phyloP scores from a whole-genome alignment of 108 stramenopile genomes.

The Conticribra weissflogii region DNA sequence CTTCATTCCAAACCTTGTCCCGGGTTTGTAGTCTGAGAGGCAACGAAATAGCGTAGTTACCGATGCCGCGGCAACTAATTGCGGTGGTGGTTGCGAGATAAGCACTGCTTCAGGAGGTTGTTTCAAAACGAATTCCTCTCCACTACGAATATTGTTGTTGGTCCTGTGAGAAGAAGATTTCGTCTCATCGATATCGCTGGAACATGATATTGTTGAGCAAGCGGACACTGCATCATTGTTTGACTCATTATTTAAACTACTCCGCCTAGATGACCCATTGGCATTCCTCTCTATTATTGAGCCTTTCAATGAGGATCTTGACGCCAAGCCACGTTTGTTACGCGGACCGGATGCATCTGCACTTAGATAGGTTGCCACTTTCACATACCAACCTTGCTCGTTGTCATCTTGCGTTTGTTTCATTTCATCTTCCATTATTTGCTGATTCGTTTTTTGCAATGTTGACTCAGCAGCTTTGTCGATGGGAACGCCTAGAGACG shows the following conservation, averaged over 20 bases:
- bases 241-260: background rate
- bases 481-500: constrained; percentile 25
- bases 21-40: background rate
- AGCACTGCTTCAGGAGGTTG: constrained; percentile 12
- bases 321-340: constrained; percentile 11
- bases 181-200: background rate
- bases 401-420: constrained; percentile 14
- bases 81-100: constrained; percentile 1
- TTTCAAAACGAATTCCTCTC: background rate
- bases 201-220: constrained; percentile 11
- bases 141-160: no score
- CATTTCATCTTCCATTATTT: background rate
- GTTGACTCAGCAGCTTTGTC: constrained; percentile 48
- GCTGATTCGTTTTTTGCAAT: constrained; percentile 2
- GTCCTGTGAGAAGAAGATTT: background rate
- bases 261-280: background rate
- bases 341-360: constrained; percentile 17
- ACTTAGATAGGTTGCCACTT: constrained; percentile 34
- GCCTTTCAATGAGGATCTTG: no score
- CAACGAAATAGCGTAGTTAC: no score
- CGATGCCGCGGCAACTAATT: background rate
- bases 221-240: constrained; percentile 7
- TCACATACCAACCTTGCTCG: constrained; percentile 40
- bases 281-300: background rate
- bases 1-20: background rate